Evolutionary conservation across 208 protist species (phyloP).

Genomic region (Leishmania major): DNA sequence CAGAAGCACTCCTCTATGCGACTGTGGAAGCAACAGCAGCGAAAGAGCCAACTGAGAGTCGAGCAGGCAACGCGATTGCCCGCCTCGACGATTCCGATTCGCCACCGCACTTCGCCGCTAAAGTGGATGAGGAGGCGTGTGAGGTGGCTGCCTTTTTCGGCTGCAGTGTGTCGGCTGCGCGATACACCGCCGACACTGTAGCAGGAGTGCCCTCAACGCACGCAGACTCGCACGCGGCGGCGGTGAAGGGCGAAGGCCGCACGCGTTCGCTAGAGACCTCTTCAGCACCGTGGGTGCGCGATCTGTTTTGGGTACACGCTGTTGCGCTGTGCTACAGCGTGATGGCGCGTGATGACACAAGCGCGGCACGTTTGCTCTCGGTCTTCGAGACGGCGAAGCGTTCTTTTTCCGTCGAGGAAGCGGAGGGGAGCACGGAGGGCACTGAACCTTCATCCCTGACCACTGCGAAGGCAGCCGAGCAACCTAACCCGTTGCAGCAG

Average conservation of each 20-base stretch:
- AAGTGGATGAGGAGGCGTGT: background rate
- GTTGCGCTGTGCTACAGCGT: constrained; percentile 29
- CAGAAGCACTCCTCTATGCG: constrained; percentile 11
- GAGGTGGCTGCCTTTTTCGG: constrained; percentile 22
- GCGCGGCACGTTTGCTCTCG: constrained; percentile 1
- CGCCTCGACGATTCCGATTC: background rate
- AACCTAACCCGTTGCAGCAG: too few relatives aligned
- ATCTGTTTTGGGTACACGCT: constrained; percentile 29
- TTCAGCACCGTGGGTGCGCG: background rate
- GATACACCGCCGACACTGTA: background rate
- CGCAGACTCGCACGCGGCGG: too few relatives aligned
- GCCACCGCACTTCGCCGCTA: too few relatives aligned
- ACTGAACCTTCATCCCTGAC: too few relatives aligned
- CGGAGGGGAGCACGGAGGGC: too few relatives aligned
- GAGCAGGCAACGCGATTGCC: background rate
- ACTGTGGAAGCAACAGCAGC: background rate
- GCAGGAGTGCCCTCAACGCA: background rate
- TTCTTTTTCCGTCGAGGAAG: background rate
- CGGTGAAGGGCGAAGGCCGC: background rate
- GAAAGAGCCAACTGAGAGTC: background rate
- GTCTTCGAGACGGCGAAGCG: constrained; percentile 2
- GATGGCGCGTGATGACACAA: constrained; percentile 9
- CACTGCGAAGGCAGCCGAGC: background rate
- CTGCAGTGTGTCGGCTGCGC: background rate
- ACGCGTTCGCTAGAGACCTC: background rate